These are phyloP conservation scores for Boletus sp. DNA, from an alignment of 768 basidiomycete species.

Conservation along the genomic window DNA sequence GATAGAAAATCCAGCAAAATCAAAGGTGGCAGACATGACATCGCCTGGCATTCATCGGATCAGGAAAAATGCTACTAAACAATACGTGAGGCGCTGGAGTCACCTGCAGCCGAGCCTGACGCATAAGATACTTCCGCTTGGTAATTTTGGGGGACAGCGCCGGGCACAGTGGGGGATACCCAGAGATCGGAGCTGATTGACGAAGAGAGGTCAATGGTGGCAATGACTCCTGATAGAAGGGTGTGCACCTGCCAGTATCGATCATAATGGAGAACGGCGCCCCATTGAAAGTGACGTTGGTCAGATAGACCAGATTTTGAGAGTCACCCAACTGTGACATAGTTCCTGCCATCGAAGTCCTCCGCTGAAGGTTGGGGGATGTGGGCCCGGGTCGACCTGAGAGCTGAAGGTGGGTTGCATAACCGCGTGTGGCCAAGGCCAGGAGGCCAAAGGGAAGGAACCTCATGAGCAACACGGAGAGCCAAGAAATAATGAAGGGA, in stretches of 20 bases:
- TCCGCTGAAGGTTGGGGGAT: conserved; percentile 16
- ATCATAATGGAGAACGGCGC: conserved; percentile 34
- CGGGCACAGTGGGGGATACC: conserved; percentile 47
- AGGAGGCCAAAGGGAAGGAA: conserved; percentile 13
- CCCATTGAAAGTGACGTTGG: conserved; percentile 42
- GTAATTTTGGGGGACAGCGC: conserved; percentile 38
- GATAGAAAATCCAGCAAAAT: conserved; percentile 44
- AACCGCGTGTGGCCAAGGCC: neutral
- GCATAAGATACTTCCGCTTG: conserved; percentile 50
- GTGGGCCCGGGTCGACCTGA: conserved; percentile 12
- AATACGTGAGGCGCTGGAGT: neutral
- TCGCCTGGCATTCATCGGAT: conserved; percentile 18
- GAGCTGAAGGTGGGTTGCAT: conserved; percentile 17
- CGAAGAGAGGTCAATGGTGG: conserved; percentile 3
- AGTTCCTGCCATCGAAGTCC: conserved; percentile 30
- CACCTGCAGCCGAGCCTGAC: conserved; percentile 51
- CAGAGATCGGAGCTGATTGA: conserved; percentile 59
- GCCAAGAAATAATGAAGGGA: neutral
- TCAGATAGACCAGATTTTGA: conserved; percentile 35
- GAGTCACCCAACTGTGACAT: conserved; percentile 27
- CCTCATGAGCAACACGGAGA: conserved; percentile 9
- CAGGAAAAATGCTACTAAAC: neutral
- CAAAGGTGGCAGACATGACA: conserved; percentile 29
- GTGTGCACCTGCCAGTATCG: conserved; percentile 46
- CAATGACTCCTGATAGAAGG: neutral